phyloP scores from a whole-genome alignment of 2,329 filamentous ascomycete genomes.

The Cytospora chrysosperma region DNA sequence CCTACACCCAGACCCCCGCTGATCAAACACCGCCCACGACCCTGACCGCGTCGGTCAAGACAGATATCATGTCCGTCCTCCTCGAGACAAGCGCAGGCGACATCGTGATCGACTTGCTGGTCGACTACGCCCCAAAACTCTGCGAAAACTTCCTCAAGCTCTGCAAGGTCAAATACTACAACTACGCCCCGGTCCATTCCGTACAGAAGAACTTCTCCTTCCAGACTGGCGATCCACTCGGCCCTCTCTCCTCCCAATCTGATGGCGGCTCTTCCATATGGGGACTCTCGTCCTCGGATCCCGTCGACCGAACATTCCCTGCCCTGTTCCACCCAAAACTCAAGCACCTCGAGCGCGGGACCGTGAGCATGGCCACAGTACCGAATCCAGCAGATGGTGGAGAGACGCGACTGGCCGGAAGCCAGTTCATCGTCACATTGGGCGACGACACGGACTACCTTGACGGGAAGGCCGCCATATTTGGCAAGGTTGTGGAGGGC shows the following conservation, averaged over 20 bases:
- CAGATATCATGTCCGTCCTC: constrained; percentile 75
- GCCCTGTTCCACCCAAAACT: constrained; percentile 84
- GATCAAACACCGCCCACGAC: not conserved
- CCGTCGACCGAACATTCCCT: constrained; percentile 72
- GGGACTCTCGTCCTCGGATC: constrained; percentile 69
- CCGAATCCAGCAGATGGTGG: constrained; percentile 68
- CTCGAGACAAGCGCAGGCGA: constrained; percentile 92
- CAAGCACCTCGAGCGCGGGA: constrained; percentile 85
- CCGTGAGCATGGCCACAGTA: constrained; percentile 96
- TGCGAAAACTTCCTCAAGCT: constrained; percentile 99
- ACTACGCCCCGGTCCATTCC: constrained; percentile 88
- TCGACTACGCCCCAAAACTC: constrained; percentile 84
- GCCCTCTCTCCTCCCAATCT: constrained; percentile 77
- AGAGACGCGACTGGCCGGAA: constrained; percentile 78
- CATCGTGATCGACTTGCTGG: constrained; percentile 88
- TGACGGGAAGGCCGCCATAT: constrained; percentile 91
- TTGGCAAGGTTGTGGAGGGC: constrained; percentile 92
- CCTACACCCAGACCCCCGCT: not conserved
- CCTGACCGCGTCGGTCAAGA: not conserved
- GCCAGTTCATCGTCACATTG: constrained; percentile 91
- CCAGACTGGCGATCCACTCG: constrained; percentile 91
- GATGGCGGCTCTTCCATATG: constrained; percentile 94
- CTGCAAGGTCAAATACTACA: constrained; percentile 99
- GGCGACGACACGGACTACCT: constrained; percentile 87
- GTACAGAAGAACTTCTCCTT: constrained; percentile 95